phyloP scores from a whole-genome alignment of 768 basidiomycete genomes.

The Amanita molliuscula region DNA sequence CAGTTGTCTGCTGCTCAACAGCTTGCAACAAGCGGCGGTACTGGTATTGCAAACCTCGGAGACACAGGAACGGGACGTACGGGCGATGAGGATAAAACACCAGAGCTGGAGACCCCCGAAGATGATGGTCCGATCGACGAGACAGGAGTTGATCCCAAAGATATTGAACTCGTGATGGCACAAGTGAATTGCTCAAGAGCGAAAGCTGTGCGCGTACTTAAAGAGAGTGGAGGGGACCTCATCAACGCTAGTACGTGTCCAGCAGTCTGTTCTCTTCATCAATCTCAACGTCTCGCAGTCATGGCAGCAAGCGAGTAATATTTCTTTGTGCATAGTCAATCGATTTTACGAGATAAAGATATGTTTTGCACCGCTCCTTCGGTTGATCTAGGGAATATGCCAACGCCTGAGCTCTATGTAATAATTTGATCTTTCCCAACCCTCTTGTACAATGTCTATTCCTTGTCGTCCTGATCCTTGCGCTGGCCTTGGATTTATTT shows the following conservation, averaged over 20 bases:
- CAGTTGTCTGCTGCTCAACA: constrained; percentile 75
- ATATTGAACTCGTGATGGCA: constrained; percentile 88
- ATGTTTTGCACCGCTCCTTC: constrained; percentile 4
- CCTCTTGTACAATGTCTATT: constrained; percentile 59
- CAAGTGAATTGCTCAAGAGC: constrained; percentile 85
- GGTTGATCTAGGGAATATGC: constrained; percentile 15
- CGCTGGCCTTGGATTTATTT: constrained; percentile 29
- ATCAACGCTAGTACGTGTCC: constrained; percentile 83
- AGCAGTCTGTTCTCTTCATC: not conserved
- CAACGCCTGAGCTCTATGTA: constrained; percentile 71
- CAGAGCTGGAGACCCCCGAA: constrained; percentile 73
- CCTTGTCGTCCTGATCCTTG: constrained; percentile 26
- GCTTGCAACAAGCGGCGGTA: constrained; percentile 44
- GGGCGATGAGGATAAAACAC: constrained; percentile 72
- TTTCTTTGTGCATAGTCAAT: constrained; percentile 11
- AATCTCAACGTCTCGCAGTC: constrained; percentile 32
- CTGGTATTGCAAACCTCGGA: constrained; percentile 36
- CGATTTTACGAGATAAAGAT: constrained; percentile 14
- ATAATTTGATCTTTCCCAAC: constrained; percentile 87
- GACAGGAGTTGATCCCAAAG: constrained; percentile 84
- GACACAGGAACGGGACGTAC: constrained; percentile 36
- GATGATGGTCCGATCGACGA: constrained; percentile 80
- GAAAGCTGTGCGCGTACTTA: constrained; percentile 85
- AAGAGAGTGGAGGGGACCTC: constrained; percentile 87
- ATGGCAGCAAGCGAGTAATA: constrained; percentile 88